Conservation (phyloP, 2,329 filamentous ascomycete genomes). For the Neoscytalidium dimidiatum region DNA sequence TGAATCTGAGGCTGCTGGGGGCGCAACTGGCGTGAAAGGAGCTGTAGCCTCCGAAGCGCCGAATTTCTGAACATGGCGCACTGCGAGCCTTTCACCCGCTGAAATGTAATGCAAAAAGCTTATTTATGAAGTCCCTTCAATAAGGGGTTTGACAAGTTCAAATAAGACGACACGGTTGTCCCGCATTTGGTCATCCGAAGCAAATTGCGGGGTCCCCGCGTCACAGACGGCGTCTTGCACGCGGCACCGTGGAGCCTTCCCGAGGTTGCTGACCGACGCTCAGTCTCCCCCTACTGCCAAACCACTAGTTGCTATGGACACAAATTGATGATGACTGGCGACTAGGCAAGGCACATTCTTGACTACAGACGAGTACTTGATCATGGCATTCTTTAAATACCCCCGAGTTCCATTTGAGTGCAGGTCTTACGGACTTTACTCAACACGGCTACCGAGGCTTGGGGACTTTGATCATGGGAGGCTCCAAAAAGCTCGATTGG, state of each 20-base stretch:
- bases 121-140: no score
- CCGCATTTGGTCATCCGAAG: background rate
- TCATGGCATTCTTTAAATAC: background rate
- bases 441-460: background rate
- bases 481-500: background rate
- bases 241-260: constrained; percentile 1
- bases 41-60: background rate
- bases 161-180: background rate
- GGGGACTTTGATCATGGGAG: no score
- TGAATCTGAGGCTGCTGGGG: background rate
- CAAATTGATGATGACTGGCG: no score
- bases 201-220: constrained; percentile 13
- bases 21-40: background rate
- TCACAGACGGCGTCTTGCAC: background rate
- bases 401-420: background rate
- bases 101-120: background rate
- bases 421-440: background rate
- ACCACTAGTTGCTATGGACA: no score
- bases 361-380: background rate
- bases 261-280: background rate
- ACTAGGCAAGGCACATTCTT: background rate
- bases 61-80: background rate
- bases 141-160: background rate
- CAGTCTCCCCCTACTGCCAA: background rate
- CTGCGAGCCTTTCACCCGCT: background rate